Base-by-base conservation (phyloP, 2,329 filamentous ascomycete species). In the Fusarium sp. region DNA sequence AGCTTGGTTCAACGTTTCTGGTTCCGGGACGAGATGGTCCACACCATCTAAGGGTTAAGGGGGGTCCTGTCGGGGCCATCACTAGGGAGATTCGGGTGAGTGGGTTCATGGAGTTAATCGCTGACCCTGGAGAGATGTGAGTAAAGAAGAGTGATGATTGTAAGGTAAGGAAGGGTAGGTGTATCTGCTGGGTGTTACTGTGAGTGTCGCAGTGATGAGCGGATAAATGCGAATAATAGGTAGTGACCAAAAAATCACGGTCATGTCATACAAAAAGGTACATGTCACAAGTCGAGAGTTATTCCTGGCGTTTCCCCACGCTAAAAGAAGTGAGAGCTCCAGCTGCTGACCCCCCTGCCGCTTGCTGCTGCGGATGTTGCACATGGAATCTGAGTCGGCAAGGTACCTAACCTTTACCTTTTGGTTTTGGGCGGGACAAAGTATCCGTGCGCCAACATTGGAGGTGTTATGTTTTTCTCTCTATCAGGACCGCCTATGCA, bases 1-100 rank as follows among this genome's bases (percentile, higher is more conserved):
- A 73, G 71, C 68, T 73, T 73, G 70, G 71, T 73, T 73, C 71
- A 73, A 74, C 71, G 71, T 74, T 63, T 70, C 58, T 70, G 57
- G 66, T 66, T 68, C 56, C 61, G 46, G 65, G 71, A 62, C 48
- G 44, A 67, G 59, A 65, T 50, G 62, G 68, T 30, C 54, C 66
- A 57, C 52, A 62, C 50, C 46, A 20, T 48, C 54, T 55, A 55
- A 62, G 46, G 46, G 68, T 54, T 55, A 55, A 62, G 39, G 46
- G 68, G 59, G 63, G 24, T 26, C 24, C 24, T 26, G 50, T 11
- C 30, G 17, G 20, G 36, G 40, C 21, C 40, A 39, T 46, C 30
- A 46, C 42, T n/a, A n/a, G n/a, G n/a, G n/a, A n/a, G n/a, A n/a
- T n/a, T 51, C 24, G 40, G 14, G 34, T n/a, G 21, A 43, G 44